Base-by-base conservation (phyloP, 768 basidiomycete genomes). In the Tulasnella sp. region DNA sequence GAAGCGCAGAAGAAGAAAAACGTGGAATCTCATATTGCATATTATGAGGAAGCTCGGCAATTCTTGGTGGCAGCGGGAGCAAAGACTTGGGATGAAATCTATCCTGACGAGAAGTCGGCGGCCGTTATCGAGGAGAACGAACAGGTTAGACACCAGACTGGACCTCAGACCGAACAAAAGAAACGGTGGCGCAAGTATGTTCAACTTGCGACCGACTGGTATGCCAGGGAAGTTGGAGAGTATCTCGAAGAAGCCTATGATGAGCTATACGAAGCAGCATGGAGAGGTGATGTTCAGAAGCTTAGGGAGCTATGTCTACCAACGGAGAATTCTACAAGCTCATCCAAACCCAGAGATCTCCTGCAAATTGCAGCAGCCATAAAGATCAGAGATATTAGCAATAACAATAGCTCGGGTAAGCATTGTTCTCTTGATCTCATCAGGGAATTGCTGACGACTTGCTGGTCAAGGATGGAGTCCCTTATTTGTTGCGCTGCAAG, bases 251-350 rank as follows among this genome's bases (percentile, higher is more conserved):
- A 61, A 15, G 53, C 59, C 2, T 80, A 79, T 57, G 71, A 77
- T 41, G 71, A 76, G 53, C 66, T 80, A 0, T 79, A 66, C 55
- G 74, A 77, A 56, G 78, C 78, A 3, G 75, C 72, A 57, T 74
- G 67, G 59, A 57, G 59, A 3, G 77, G 78, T 1, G 69, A 77
- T 58, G 71, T 74, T 46, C 70, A 64, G 19, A 70, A 66, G 50
- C 66, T 81, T 22, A 65, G 73, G 56, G 61, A 68, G 20, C 62
- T 80, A 5, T 81, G 79, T 59, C 62, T 78, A 15, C 77, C 76
- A 1, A 58, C 66, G 3, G 61, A 66, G 27, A 59, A 44, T 5
- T 58, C 62, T 16, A 45, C 55, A 13, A 32, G 32, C 3, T 19
- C 50, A 3, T 24, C 24, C 3, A 46, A 48, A 20, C 8, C 39